phyloP scores from a whole-genome alignment of 352 stramenopile genomes.

The Globisporangium acanthophoron region DNA sequence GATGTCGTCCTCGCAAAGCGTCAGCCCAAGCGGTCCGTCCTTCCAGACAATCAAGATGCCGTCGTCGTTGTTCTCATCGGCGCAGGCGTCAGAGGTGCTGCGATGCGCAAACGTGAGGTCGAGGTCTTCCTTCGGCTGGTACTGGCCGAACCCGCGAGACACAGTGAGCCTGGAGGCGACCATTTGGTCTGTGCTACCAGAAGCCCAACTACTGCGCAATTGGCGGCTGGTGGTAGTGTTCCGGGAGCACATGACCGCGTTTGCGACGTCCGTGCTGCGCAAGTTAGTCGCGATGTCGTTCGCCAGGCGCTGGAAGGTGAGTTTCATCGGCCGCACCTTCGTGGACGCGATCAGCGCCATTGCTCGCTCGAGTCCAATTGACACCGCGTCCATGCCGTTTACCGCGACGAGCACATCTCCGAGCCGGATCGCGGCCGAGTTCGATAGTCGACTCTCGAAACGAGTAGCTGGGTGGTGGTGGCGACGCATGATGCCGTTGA shows the following conservation, averaged over 20 bases:
- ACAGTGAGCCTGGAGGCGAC: background rate
- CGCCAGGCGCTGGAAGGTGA: slow-evolving; percentile 48
- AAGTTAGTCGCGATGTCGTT: slow-evolving; percentile 9
- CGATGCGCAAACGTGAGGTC: background rate
- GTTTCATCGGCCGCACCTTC: slow-evolving; percentile 23
- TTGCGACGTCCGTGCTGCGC: slow-evolving; percentile 1
- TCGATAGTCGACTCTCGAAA: background rate
- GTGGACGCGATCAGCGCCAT: slow-evolving; percentile 31
- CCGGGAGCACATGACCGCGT: background rate
- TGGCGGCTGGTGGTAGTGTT: background rate
- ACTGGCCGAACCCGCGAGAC: background rate
- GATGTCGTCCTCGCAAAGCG: slow-evolving; percentile 43
- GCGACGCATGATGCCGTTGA: slow-evolving; percentile 22
- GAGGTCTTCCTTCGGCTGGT: background rate
- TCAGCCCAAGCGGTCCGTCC: slow-evolving; percentile 39
- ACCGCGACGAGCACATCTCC: slow-evolving; percentile 55
- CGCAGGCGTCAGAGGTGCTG: background rate
- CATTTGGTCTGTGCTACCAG: background rate
- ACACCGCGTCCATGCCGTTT: slow-evolving; percentile 43
- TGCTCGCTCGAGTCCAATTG: slow-evolving; percentile 28
- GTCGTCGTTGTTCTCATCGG: slow-evolving; percentile 1
- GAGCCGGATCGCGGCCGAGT: slow-evolving; percentile 15
- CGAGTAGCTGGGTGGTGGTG: background rate
- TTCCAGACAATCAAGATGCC: slow-evolving; percentile 46
- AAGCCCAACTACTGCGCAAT: background rate